Percentiles rank a stretch among this genome's conserved stretches.
Conservation (phyloP, 176 grass and related monocot genomes). For the Carex kokanica region DNA sequence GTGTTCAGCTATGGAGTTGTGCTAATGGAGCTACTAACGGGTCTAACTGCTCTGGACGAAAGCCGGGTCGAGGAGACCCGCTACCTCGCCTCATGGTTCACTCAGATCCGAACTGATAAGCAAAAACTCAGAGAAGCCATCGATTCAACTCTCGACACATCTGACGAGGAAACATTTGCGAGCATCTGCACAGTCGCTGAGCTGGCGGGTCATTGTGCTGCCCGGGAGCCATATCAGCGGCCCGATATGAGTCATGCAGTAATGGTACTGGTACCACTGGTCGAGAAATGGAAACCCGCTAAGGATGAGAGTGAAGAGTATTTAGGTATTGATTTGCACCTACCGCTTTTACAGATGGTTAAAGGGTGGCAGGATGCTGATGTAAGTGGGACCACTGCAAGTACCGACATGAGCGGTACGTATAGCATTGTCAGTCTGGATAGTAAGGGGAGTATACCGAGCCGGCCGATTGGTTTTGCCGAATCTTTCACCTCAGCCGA, state of each 20-base stretch:
- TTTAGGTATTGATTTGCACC: slow-evolving; percentile 81
- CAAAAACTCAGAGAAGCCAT: slow-evolving; percentile 64
- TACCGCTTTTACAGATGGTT: slow-evolving; percentile 89
- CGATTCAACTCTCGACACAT: slow-evolving; percentile 57
- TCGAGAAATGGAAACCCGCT: slow-evolving; percentile 84
- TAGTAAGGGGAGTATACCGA: slow-evolving; percentile 96
- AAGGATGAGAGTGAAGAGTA: slow-evolving; percentile 78
- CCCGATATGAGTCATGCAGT: slow-evolving; percentile 89
- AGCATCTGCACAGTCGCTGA: slow-evolving; percentile 66
- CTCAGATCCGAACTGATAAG: slow-evolving; percentile 50
- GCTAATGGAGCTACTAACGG: slow-evolving; percentile 92
- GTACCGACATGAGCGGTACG: slow-evolving; percentile 49
- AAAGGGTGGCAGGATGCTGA: slow-evolving; percentile 90
- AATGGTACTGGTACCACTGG: slow-evolving; percentile 57
- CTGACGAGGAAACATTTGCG: slow-evolving; percentile 53
- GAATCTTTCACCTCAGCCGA: slow-evolving; percentile 94
- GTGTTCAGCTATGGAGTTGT: slow-evolving; percentile 97
- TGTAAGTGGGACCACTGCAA: slow-evolving; percentile 40
- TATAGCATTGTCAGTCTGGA: slow-evolving; percentile 69
- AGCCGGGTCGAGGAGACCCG: slow-evolving; percentile 69
- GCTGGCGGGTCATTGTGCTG: slow-evolving; percentile 76
- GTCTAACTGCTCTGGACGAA: slow-evolving; percentile 76
- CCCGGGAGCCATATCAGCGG: slow-evolving; percentile 65
- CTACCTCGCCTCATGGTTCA: slow-evolving; percentile 77
- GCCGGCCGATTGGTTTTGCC: slow-evolving; percentile 72